Evolutionary conservation across 495 filamentous ascomycete species (phyloP).

Genomic region (Xylaria cubensis): DNA sequence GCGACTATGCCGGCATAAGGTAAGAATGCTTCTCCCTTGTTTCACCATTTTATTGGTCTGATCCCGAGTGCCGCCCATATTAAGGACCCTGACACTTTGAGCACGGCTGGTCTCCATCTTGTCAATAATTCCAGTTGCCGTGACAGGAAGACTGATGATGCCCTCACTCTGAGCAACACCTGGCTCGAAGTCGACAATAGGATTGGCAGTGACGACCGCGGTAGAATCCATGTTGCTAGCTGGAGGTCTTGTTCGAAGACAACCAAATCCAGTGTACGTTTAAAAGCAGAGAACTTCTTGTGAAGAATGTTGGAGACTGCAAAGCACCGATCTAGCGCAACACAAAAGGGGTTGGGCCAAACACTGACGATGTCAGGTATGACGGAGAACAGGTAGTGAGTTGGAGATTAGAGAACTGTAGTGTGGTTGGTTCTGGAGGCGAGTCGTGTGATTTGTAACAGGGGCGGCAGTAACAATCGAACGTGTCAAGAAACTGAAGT

Average conservation of each 20-base stretch:
- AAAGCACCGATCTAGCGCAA: neutral
- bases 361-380: neutral
- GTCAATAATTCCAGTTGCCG: neutral
- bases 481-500: neutral
- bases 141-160: neutral
- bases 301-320: neutral
- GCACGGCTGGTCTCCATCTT: neutral
- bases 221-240: slow-evolving; percentile 5
- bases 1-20: neutral
- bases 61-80: slow-evolving; percentile 15
- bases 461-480: neutral
- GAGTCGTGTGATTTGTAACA: neutral
- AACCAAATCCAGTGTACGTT: neutral
- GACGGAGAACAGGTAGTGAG: neutral
- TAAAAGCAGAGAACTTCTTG: neutral
- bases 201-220: neutral
- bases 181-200: neutral
- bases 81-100: slow-evolving; percentile 13
- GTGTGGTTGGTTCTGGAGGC: neutral
- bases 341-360: neutral
- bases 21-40: slow-evolving; percentile 13
- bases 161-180: neutral
- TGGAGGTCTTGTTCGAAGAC: neutral
- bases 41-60: neutral
- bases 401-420: neutral